phyloP scores from a whole-genome alignment of 345 rosid genomes.

The Clarkia xantiana region DNA sequence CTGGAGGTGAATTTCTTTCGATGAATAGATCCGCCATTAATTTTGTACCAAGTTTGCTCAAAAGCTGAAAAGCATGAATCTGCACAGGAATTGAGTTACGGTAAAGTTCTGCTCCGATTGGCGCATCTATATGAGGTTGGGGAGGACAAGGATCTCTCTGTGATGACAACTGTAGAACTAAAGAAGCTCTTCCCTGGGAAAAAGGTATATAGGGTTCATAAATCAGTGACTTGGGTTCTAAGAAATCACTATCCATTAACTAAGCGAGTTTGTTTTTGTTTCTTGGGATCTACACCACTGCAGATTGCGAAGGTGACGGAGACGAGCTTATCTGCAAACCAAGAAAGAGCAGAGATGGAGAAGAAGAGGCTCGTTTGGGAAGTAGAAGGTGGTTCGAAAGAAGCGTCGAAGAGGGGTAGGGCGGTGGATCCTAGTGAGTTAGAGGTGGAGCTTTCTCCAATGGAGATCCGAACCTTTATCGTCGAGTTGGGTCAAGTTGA shows the following conservation, averaged over 20 bases:
- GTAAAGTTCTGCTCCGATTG: slow-evolving; percentile 65
- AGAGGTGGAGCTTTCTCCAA: slow-evolving; percentile 73
- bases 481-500: slow-evolving; percentile 11
- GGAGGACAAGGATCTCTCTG: slow-evolving; percentile 43
- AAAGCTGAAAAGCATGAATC: slow-evolving; percentile 3
- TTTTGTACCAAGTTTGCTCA: neutral
- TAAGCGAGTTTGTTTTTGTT: neutral
- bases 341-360: slow-evolving; percentile 67
- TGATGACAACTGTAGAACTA: slow-evolving; percentile 28
- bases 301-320: slow-evolving; percentile 58
- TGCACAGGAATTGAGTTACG: slow-evolving; percentile 62
- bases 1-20: slow-evolving; percentile 37
- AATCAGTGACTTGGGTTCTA: neutral
- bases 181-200: slow-evolving; percentile 30
- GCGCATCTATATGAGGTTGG: slow-evolving; percentile 91
- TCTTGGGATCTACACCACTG: neutral
- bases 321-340: slow-evolving; percentile 72
- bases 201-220: slow-evolving; percentile 19
- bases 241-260: neutral
- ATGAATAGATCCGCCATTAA: neutral
- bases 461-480: slow-evolving; percentile 84
- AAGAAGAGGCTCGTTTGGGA: slow-evolving; percentile 69
- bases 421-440: slow-evolving; percentile 39
- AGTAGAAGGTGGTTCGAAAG: slow-evolving; percentile 29
- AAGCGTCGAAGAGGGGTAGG: slow-evolving; percentile 35